These are phyloP conservation scores for Hygrophila difformis DNA, from an alignment of 257 asterid species.

Conservation along the genomic window DNA sequence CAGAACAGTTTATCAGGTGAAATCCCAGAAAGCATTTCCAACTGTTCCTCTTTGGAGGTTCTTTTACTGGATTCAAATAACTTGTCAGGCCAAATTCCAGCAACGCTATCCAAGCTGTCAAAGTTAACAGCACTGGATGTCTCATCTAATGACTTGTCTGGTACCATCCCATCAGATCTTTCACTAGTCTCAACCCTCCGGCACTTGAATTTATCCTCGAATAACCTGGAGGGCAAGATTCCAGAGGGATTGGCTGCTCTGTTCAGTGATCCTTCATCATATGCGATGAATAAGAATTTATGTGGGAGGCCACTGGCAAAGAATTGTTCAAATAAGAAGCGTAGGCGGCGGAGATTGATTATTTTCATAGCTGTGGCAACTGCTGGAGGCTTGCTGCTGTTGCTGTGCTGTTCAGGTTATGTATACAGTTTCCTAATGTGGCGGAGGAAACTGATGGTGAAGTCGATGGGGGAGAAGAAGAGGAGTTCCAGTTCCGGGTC, in stretches of 20 bases:
- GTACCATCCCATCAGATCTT: conserved; percentile 39
- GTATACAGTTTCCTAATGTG: conserved; percentile 33
- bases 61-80: conserved; percentile 36
- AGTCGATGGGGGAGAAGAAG: conserved; percentile 41
- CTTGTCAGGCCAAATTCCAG: conserved; percentile 36
- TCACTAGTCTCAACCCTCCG: conserved; percentile 27
- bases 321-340: conserved; percentile 22
- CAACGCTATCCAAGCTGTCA: conserved; percentile 23
- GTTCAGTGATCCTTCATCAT: conserved; percentile 36
- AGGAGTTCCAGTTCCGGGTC: conserved; percentile 48
- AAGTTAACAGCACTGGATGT: conserved; percentile 28
- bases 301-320: conserved; percentile 43
- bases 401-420: conserved; percentile 34
- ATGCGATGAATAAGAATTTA: conserved; percentile 29
- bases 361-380: conserved; percentile 32
- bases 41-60: conserved; percentile 30
- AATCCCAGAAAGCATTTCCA: conserved; percentile 36
- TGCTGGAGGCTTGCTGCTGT: conserved; percentile 36
- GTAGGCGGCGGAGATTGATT: conserved; percentile 34
- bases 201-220: conserved; percentile 32
- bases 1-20: conserved; percentile 35
- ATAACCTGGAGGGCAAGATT: conserved; percentile 49
- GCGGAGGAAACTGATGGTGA: conserved; percentile 34
- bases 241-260: conserved; percentile 41
- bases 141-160: conserved; percentile 35